Conservation (phyloP, 2,329 filamentous ascomycete genomes). For the Myriosclerotinia curreyana region DNA sequence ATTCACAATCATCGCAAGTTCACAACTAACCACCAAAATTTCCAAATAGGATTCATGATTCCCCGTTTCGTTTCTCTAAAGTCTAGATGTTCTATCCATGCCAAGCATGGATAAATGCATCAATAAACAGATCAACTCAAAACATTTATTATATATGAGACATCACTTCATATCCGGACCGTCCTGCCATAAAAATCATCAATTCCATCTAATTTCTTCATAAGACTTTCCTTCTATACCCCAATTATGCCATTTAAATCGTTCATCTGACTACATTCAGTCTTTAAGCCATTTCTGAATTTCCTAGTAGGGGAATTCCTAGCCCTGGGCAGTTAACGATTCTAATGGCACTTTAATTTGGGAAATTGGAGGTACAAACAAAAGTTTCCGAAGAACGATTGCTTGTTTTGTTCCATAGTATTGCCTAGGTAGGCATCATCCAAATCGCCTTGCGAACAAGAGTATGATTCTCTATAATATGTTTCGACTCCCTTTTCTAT, state of each 20-base stretch:
- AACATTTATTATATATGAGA: conserved; percentile 16
- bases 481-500: neutral
- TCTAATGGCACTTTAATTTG: conserved; percentile 17
- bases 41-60: neutral
- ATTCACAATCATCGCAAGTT: neutral
- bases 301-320: neutral
- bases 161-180: conserved; percentile 22
- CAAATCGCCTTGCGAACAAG: neutral
- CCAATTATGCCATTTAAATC: conserved; percentile 5
- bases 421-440: neutral
- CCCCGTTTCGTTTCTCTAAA: neutral
- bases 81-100: conserved; percentile 4
- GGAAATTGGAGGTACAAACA: conserved; percentile 18
- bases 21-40: neutral
- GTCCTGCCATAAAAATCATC: conserved; percentile 21
- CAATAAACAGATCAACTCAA: conserved; percentile 17
- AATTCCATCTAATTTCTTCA: conserved; percentile 16
- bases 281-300: neutral
- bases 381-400: conserved; percentile 6
- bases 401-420: neutral
- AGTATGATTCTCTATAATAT: conserved; percentile 3
- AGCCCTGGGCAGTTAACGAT: conserved; percentile 14
- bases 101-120: conserved; percentile 16
- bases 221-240: neutral
- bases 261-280: conserved; percentile 12